Conservation (phyloP, 768 basidiomycete species). For the Ephemerocybe angulata region DNA sequence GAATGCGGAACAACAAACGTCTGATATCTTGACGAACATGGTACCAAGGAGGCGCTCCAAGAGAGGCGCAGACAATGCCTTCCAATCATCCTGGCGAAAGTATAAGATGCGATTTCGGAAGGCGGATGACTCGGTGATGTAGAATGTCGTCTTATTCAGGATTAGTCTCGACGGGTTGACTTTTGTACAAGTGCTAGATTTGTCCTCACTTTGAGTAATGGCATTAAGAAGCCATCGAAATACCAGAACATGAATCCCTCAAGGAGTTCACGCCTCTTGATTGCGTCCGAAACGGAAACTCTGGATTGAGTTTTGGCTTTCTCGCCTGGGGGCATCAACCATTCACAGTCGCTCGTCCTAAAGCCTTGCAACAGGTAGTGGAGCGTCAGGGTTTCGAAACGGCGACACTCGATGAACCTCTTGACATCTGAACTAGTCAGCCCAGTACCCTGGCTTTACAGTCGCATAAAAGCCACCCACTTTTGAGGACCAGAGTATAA, state of each 20-base stretch:
- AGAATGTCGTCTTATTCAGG: constrained; percentile 97
- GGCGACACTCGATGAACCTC: constrained; percentile 66
- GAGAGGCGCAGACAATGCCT: constrained; percentile 74
- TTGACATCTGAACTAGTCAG: constrained; percentile 69
- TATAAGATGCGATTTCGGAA: constrained; percentile 82
- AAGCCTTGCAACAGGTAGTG: constrained; percentile 78
- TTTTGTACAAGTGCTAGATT: background rate
- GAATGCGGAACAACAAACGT: constrained; percentile 40
- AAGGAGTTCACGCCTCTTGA: constrained; percentile 76
- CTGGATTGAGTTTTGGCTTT: constrained; percentile 39
- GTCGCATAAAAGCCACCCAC: constrained; percentile 38
- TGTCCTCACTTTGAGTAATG: constrained; percentile 63
- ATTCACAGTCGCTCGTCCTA: constrained; percentile 69
- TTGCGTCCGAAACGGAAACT: constrained; percentile 59
- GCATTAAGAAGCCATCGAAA: constrained; percentile 79
- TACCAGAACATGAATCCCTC: constrained; percentile 95
- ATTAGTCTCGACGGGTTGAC: too few relatives aligned
- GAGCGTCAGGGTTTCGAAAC: constrained; percentile 77
- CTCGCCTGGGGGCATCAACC: constrained; percentile 56
- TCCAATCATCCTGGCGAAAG: constrained; percentile 95
- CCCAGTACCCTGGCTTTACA: too few relatives aligned
- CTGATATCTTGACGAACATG: constrained; percentile 68
- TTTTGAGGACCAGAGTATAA: constrained; percentile 48
- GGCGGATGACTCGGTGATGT: constrained; percentile 87
- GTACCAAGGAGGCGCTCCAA: constrained; percentile 65